Evolutionary conservation across 2,329 filamentous ascomycete species (phyloP).

Genomic region (Grosmannia serpens): DNA sequence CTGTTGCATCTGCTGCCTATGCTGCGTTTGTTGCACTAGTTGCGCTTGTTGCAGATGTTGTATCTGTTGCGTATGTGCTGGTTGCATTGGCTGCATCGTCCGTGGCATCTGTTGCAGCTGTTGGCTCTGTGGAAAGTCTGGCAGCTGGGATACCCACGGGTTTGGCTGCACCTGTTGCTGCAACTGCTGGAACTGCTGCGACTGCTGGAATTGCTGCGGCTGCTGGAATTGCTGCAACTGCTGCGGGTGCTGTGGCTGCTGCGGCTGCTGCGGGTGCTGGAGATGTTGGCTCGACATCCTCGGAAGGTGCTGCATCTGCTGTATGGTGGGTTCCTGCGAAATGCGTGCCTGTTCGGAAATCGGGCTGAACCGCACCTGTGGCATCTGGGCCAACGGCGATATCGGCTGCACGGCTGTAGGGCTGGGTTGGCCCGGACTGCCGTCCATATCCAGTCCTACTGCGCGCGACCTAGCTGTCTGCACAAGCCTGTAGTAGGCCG

Average conservation of each 20-base stretch:
- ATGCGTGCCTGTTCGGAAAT: neutral
- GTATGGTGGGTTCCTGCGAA: neutral
- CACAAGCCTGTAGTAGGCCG: neutral
- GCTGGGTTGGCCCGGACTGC: neutral
- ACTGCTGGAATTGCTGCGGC: neutral
- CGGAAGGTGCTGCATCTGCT: constrained; percentile 1
- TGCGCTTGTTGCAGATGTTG: neutral
- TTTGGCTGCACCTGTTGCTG: neutral
- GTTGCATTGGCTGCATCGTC: neutral
- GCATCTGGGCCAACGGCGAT: neutral
- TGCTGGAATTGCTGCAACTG: constrained; percentile 1
- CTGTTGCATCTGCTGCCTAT: too few species aligned
- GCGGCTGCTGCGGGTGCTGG: neutral
- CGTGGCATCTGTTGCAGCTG: neutral
- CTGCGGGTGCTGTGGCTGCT: constrained; percentile 1
- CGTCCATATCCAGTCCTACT: neutral
- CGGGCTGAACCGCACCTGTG: neutral
- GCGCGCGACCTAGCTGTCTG: neutral
- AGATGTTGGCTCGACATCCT: neutral
- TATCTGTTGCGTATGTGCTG: neutral
- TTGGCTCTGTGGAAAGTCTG: neutral
- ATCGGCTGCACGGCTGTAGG: neutral
- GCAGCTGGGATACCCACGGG: too few species aligned
- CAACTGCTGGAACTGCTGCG: neutral
- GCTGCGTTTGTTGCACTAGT: neutral